Evolutionary conservation across 2,329 filamentous ascomycete species (phyloP).

Genomic region (Aspergillus sojae): DNA sequence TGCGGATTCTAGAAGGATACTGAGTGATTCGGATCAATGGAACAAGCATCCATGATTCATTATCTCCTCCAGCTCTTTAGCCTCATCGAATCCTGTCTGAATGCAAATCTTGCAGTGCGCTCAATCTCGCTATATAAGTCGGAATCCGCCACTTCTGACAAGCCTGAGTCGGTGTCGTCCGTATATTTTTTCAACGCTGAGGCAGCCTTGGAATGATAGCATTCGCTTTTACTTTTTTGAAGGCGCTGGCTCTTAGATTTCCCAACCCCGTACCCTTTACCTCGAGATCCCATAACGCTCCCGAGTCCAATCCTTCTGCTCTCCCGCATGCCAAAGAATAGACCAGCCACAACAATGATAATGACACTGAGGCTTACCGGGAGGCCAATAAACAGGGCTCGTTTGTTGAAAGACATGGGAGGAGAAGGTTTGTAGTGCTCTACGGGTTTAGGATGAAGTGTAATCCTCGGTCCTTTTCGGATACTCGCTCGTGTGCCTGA

Average conservation of each 20-base stretch:
- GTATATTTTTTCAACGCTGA: slow-evolving; percentile 27
- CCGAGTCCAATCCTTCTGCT: slow-evolving; percentile 41
- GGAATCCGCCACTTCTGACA: slow-evolving; percentile 23
- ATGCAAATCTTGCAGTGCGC: slow-evolving; percentile 33
- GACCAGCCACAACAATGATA: slow-evolving; percentile 37
- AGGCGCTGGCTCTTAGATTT: slow-evolving; percentile 41
- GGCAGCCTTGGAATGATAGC: slow-evolving; percentile 33
- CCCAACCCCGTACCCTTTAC: slow-evolving; percentile 40
- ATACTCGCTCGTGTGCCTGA: slow-evolving; percentile 28
- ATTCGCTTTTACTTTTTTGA: slow-evolving; percentile 29
- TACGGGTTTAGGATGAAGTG: slow-evolving; percentile 35
- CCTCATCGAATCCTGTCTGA: slow-evolving; percentile 40
- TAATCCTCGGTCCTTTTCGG: slow-evolving; percentile 40
- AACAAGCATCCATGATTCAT: background rate
- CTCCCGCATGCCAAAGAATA: slow-evolving; percentile 47
- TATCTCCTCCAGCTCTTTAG: slow-evolving; percentile 38
- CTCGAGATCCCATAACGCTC: slow-evolving; percentile 37
- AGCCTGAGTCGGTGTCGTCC: slow-evolving; percentile 25
- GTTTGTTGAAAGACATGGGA: slow-evolving; percentile 30
- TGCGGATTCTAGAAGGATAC: background rate
- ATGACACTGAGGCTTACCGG: slow-evolving; percentile 44
- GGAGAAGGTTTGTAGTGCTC: slow-evolving; percentile 39
- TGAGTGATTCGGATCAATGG: background rate
- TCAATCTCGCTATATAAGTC: slow-evolving; percentile 35
- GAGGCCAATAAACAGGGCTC: slow-evolving; percentile 45